Evolutionary conservation across 1,284 basidiomycete species (phyloP).

Genomic region (Puccinia brachypodii): DNA sequence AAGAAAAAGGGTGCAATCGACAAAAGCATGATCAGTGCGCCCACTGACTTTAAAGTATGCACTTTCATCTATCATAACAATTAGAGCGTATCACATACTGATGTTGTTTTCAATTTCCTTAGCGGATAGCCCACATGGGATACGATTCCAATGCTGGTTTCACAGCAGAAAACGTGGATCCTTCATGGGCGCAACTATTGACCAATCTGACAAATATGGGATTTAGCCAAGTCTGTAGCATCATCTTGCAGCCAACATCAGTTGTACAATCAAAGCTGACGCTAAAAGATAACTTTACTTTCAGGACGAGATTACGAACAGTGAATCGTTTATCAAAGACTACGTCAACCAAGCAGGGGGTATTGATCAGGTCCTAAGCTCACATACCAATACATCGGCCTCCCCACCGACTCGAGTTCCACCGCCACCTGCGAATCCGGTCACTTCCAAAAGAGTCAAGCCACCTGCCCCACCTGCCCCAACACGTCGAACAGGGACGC

Average conservation of each 20-base stretch:
- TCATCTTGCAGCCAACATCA: background rate
- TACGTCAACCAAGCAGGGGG: constrained; percentile 69
- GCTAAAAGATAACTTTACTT: constrained; percentile 8
- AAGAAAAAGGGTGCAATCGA: constrained; percentile 34
- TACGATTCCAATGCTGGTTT: constrained; percentile 84
- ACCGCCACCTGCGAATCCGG: constrained; percentile 10
- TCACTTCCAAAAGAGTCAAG: constrained; percentile 13
- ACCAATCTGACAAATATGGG: constrained; percentile 71
- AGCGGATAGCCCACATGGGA: constrained; percentile 93
- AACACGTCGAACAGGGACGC: background rate
- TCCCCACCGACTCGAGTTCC: constrained; percentile 6
- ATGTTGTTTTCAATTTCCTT: constrained; percentile 50
- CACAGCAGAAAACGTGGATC: constrained; percentile 82
- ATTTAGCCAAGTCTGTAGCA: constrained; percentile 18
- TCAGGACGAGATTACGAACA: constrained; percentile 65
- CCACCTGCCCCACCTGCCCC: constrained; percentile 8
- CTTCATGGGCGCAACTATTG: constrained; percentile 81
- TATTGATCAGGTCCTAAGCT: constrained; percentile 55
- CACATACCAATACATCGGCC: constrained; percentile 59
- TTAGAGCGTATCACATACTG: background rate
- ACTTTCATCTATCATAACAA: background rate
- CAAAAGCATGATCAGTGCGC: constrained; percentile 43
- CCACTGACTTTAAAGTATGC: constrained; percentile 36
- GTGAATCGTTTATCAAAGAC: constrained; percentile 85
- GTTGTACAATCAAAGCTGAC: background rate